Evolutionary conservation across 1,284 basidiomycete species (phyloP).

Genomic region (Trichosporon coremiiforme): DNA sequence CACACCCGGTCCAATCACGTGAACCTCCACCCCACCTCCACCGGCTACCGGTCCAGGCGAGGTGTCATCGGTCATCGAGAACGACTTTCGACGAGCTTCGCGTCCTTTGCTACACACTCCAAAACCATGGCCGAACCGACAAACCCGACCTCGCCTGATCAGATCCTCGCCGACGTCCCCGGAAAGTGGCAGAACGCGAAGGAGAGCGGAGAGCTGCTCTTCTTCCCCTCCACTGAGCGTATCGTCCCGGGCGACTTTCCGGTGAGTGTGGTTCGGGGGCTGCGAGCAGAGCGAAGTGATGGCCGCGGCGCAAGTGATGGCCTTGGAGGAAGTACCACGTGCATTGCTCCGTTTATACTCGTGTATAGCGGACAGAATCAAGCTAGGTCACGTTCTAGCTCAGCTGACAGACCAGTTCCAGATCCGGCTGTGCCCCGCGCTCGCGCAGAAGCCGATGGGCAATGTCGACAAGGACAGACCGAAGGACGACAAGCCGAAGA

Average conservation of each 20-base stretch:
- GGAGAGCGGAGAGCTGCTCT: conserved; percentile 69
- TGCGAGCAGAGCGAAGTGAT: not conserved
- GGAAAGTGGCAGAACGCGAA: conserved; percentile 65
- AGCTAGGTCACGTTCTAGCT: too few relatives aligned
- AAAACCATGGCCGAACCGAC: conserved; percentile 43
- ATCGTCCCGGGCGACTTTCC: conserved; percentile 55
- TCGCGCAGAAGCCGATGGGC: conserved; percentile 67
- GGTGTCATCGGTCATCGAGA: not conserved
- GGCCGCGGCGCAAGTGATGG: too few relatives aligned
- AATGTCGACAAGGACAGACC: conserved; percentile 30
- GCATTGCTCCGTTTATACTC: too few relatives aligned
- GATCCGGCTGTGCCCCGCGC: conserved; percentile 74
- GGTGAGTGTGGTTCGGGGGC: conserved; percentile 12
- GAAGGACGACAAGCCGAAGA: conserved; percentile 24
- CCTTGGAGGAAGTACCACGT: too few relatives aligned
- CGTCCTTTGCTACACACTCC: not conserved
- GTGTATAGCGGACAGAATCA: too few relatives aligned
- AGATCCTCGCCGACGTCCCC: conserved; percentile 66
- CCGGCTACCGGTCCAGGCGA: not conserved
- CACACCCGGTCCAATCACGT: conserved; percentile 10
- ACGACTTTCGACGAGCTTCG: not conserved
- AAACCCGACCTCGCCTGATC: conserved; percentile 39
- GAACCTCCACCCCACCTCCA: conserved; percentile 12
- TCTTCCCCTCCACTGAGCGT: conserved; percentile 71
- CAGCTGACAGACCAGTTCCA: conserved; percentile 65